Evolutionary conservation across 371 early-diverging fungal species (phyloP).

Genomic region (Zancudomyces culisetae): DNA sequence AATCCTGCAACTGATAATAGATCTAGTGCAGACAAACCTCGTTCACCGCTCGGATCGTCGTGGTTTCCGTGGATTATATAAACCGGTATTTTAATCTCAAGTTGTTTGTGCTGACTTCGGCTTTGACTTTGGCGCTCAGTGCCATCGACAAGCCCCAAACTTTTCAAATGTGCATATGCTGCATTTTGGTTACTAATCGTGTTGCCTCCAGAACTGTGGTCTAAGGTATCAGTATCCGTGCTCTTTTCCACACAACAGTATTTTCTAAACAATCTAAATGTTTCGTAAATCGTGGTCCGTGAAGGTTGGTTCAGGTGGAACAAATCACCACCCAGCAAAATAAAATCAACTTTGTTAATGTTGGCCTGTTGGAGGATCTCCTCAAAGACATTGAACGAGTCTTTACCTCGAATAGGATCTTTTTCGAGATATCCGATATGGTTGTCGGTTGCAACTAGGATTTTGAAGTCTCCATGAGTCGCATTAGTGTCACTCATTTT

Average conservation of each 20-base stretch:
- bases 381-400: conserved; percentile 84
- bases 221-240: too few species aligned
- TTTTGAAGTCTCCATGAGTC: conserved; percentile 27
- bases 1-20: conserved; percentile 64
- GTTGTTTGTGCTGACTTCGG: too few species aligned
- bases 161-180: too few species aligned
- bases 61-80: conserved; percentile 99
- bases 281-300: conserved; percentile 51
- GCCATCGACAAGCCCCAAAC: too few species aligned
- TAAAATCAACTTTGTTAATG: conserved; percentile 57
- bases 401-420: conserved; percentile 81
- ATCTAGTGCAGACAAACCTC: conserved; percentile 71
- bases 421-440: conserved; percentile 94
- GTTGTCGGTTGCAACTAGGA: conserved; percentile 89
- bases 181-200: too few species aligned
- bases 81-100: conserved; percentile 76
- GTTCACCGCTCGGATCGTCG: conserved; percentile 91
- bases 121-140: too few species aligned
- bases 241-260: conserved; percentile 69
- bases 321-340: conserved; percentile 96
- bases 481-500: conserved; percentile 1
- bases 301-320: conserved; percentile 97
- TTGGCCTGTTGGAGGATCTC: conserved; percentile 76
- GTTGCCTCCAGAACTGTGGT: too few species aligned
- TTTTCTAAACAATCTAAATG: conserved; percentile 56